Base-by-base conservation (phyloP, 306 rosid species). In the Citrullus amarus region DNA sequence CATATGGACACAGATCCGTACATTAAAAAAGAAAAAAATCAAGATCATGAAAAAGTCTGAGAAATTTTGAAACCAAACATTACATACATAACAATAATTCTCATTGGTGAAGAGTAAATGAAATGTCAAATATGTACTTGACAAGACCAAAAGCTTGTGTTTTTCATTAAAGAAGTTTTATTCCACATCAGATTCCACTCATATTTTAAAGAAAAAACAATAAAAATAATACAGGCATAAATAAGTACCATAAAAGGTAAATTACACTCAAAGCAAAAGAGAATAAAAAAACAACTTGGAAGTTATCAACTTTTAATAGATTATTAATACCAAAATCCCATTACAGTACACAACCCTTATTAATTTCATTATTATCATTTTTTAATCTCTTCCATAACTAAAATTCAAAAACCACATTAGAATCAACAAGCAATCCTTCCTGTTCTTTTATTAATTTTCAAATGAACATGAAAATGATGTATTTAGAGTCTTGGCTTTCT, bases 141-240 rank as follows among this genome's bases (percentile, higher is more conserved):
- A 67, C 53, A 67, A 39, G 74, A 67, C 53, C 32, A 66, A 17
- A 10, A 18, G 12, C 34, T 65, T 66, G 73, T 66, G 4, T 38
- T 66, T 66, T 39, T 39, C 25, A 38, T 39, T 6, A 18, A 38
- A 39, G 46, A 44, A 69, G 15, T 5, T 46, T 20, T 41, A 44
- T n/a, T 69, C 56, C 75, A 69, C n/a, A 22, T 69, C 75, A 69
- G 75, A 69, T 22, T 18, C 75, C 76, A 70, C 76, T 70, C 6
- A 46, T 70, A 46, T 20, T 68, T 41, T 9, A 67, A 68, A 39
- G 30, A 68, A 41, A 46, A 6, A 44, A 22, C 20, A 44, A 70
- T 11, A n/a, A 70, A 44, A 70, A 70, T 14, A 70, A 20, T 13
- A 44, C 9, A 17, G 57, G 56, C 25, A 70, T 46, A 46, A 70